phyloP scores from a whole-genome alignment of 208 protist species.

The Leishmania tarentolae region DNA sequence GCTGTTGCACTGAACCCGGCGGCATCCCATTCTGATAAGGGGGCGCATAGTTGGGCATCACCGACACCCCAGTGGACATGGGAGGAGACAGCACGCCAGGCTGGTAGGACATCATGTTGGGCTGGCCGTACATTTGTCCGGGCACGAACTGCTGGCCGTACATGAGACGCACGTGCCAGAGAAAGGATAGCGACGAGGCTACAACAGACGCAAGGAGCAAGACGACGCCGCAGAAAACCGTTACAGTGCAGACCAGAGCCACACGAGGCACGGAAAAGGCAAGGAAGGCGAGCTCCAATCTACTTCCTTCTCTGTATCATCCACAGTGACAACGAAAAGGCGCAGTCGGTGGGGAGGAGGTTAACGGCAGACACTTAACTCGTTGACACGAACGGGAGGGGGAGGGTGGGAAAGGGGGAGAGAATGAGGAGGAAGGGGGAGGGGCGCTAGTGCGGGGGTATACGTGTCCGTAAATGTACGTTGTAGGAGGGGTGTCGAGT shows the following conservation, averaged over 20 bases:
- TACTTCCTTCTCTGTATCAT: slow-evolving; percentile 3
- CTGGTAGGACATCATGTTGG: slow-evolving; percentile 75
- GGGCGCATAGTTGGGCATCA: slow-evolving; percentile 56
- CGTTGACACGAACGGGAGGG: not conserved
- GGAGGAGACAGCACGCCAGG: slow-evolving; percentile 34
- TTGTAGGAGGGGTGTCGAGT: not conserved
- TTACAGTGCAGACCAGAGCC: not conserved
- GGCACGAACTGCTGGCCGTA: slow-evolving; percentile 76
- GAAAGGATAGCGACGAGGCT: not conserved
- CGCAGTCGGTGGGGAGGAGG: not conserved
- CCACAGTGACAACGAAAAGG: slow-evolving; percentile 8
- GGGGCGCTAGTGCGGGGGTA: not conserved
- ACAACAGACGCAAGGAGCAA: not conserved
- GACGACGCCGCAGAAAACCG: not conserved
- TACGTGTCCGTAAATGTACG: slow-evolving; percentile 6
- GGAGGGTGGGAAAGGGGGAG: too few relatives aligned
- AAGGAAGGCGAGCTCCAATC: not conserved
- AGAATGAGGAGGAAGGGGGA: not conserved
- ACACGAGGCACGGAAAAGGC: not conserved
- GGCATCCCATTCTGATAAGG: slow-evolving; percentile 36
- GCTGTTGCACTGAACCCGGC: slow-evolving; percentile 17
- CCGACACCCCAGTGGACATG: slow-evolving; percentile 36
- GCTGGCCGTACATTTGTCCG: slow-evolving; percentile 68
- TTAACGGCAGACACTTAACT: not conserved
- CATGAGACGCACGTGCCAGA: slow-evolving; percentile 35